Base-by-base conservation (phyloP, 306 rosid species). In the Aeschynomene evenia region DNA sequence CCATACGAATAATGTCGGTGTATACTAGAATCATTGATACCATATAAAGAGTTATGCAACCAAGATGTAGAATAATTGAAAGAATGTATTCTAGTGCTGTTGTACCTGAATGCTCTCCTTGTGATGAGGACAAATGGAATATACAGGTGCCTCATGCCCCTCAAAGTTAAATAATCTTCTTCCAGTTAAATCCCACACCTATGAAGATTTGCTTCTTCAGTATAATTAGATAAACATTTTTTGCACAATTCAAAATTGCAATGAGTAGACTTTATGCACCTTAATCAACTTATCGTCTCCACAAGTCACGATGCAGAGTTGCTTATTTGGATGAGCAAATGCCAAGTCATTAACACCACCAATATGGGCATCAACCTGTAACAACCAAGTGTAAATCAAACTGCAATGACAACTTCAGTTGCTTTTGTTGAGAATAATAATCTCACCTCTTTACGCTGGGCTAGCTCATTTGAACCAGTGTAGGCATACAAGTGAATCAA, bases 271-370 rank as follows among this genome's bases (percentile, higher is more conserved):
- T 24, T 45, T 72, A 52, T 36, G 62, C 61, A 89, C 98, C 92
- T 86, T 92, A 81, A 92, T 92, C 72, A 84, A 76, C 75, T 87
- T 89, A 57, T 92, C 98, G 60, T 92, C 98, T 26, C 98, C 98
- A 67, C 98, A 89, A 37, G 98, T 82, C 70, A 92, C 89, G 59
- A 92, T 75, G 74, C 91, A 89, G 10, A 80, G 91, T 74, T 89
- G 89, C 58, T 85, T 87, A 70, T 89, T 86, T 43, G 89, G 95
- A 85, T 89, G 79, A 63, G 96, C 96, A 84, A 92, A 92, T 49
- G 92, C 95, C 85, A 92, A 80, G 84, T 92, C 98, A 74, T 92
- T 92, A 77, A 92, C 98, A 12, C 84, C 73, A 63, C 98, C 98
- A 68, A 33, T 60, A 66, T 92, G 96, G 83, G 98, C 98, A 53